Evolutionary conservation across 768 basidiomycete genomes (phyloP).

Genomic region (Piloderma croceum): DNA sequence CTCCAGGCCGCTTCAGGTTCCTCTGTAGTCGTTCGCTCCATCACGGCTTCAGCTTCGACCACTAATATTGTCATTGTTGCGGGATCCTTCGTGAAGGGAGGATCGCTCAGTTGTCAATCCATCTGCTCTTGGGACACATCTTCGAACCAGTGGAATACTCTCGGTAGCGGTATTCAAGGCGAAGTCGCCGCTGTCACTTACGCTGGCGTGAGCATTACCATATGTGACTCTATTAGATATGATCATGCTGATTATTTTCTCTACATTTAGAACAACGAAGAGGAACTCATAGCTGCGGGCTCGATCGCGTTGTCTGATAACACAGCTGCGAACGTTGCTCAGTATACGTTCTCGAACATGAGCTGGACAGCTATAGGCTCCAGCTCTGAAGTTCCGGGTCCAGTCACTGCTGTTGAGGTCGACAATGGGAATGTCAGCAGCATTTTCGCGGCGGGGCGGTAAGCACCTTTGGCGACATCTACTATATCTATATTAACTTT

Average conservation of each 20-base stretch:
- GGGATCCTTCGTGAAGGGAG: conserved; percentile 81
- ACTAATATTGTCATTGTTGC: conserved; percentile 69
- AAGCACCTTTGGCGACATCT: conserved; percentile 20
- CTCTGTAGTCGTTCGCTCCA: conserved; percentile 61
- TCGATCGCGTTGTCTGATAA: conserved; percentile 64
- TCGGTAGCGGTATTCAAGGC: conserved; percentile 79
- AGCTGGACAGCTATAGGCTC: conserved; percentile 72
- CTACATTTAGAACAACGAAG: conserved; percentile 50
- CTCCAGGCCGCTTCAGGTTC: conserved; percentile 52
- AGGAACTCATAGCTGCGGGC: conserved; percentile 74
- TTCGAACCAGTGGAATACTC: conserved; percentile 70
- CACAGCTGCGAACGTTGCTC: conserved; percentile 64
- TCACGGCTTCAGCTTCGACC: conserved; percentile 58
- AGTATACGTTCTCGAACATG: conserved; percentile 62
- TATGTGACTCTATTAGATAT: background rate
- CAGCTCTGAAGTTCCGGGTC: conserved; percentile 68
- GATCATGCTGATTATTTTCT: background rate
- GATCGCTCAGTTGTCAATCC: conserved; percentile 64
- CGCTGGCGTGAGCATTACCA: conserved; percentile 53
- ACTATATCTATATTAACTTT: conserved; percentile 3
- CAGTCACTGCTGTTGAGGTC: conserved; percentile 83
- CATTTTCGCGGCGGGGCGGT: conserved; percentile 89
- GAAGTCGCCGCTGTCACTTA: conserved; percentile 75
- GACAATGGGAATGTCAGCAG: conserved; percentile 77
- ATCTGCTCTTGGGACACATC: conserved; percentile 72